A percentile compares a stretch with the other conserved stretches of the same genome.
Evolutionary conservation across 495 filamentous ascomycete genomes (phyloP).

Genomic region (Friedmanniomyces simplex): DNA sequence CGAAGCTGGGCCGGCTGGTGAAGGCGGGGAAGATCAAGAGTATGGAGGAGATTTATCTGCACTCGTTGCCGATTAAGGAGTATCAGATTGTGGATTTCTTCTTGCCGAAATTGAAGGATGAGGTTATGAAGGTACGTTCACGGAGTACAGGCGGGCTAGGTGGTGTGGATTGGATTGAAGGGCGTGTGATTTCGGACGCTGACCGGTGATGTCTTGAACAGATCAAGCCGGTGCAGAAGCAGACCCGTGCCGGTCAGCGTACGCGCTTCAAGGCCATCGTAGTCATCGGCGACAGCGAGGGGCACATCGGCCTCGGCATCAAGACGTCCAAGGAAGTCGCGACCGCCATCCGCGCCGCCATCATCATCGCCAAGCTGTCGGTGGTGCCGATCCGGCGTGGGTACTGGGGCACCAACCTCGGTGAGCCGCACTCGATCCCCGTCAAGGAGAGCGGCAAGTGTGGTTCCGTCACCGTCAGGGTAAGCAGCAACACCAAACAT

Average conservation of each 20-base stretch:
- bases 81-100: constrained; percentile 99
- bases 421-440: constrained; percentile 96
- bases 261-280: constrained; percentile 99
- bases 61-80: constrained; percentile 99
- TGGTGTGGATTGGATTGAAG: no score
- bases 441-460: constrained; percentile 99
- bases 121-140: constrained; percentile 93
- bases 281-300: constrained; percentile 97
- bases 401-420: constrained; percentile 99
- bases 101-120: constrained; percentile 99
- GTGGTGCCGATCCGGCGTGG: constrained; percentile 96
- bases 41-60: constrained; percentile 99
- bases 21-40: constrained; percentile 99
- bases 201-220: constrained; percentile 38
- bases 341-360: constrained; percentile 97
- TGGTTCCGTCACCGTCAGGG: constrained; percentile 95
- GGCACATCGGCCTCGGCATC: constrained; percentile 99
- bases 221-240: constrained; percentile 99
- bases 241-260: constrained; percentile 99
- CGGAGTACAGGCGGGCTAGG: neutral
- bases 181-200: no score
- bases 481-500: constrained; percentile 44
- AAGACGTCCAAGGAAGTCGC: constrained; percentile 99
- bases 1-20: constrained; percentile 97
- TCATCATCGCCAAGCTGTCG: constrained; percentile 98